Conservation (phyloP, 78 protist genomes). For the slime mould (Dictyostelium discoideum) region DNA sequence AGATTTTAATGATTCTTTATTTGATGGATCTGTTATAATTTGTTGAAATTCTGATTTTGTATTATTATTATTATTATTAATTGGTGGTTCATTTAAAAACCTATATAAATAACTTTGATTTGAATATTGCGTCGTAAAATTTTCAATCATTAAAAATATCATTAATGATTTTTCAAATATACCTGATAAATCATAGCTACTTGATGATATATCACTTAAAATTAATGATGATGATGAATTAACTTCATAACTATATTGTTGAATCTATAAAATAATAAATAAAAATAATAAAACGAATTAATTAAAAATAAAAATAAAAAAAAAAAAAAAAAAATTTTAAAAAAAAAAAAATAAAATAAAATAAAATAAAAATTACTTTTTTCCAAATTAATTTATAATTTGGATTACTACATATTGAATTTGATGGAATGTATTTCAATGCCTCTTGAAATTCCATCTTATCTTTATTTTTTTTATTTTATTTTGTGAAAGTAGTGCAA, state of each 20-base stretch:
- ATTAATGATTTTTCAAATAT: conserved; percentile 54
- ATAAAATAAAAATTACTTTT: neutral
- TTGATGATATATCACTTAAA: neutral
- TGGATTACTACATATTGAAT: neutral
- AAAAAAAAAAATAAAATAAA: neutral
- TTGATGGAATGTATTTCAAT: neutral
- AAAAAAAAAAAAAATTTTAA: neutral
- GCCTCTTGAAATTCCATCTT: conserved; percentile 18
- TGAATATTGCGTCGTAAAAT: neutral
- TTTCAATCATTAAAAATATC: conserved; percentile 25
- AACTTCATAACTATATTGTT: conserved; percentile 19
- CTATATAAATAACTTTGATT: conserved; percentile 19
- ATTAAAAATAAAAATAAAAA: neutral
- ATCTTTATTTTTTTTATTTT: neutral
- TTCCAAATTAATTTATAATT: conserved; percentile 5
- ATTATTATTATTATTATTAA: neutral
- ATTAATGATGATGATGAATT: conserved; percentile 9
- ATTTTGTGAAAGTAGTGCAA: no score
- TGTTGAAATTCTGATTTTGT: neutral
- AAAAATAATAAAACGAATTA: neutral
- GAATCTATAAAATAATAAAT: neutral
- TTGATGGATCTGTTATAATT: neutral
- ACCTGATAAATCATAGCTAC: neutral
- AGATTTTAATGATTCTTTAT: neutral
- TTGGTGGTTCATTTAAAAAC: neutral